Percentiles rank a stretch among this genome's conserved stretches.
Evolutionary conservation across 2,329 filamentous ascomycete species (phyloP).

Genomic region (Ophioceras dolichostomum): DNA sequence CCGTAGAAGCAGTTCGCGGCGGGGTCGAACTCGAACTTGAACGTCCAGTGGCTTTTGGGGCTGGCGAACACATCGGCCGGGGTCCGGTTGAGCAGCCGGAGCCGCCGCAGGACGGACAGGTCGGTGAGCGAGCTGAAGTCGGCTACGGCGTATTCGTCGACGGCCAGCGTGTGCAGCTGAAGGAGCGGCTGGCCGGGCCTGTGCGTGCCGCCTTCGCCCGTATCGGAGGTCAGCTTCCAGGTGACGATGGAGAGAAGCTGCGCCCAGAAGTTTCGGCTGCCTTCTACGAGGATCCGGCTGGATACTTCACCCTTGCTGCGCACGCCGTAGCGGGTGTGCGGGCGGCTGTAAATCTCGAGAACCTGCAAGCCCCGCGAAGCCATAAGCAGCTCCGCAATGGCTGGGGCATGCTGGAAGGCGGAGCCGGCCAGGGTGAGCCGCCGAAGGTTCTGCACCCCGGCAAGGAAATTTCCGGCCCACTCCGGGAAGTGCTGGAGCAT

Average conservation of each 20-base stretch:
- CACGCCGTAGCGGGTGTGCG: background rate
- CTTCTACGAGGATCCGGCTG: no score
- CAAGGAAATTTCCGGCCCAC: background rate
- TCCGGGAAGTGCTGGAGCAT: no score
- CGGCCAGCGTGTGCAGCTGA: background rate
- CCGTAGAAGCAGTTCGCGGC: background rate
- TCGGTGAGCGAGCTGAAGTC: background rate
- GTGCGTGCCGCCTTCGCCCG: background rate
- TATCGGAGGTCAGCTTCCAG: background rate
- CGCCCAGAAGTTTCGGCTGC: background rate
- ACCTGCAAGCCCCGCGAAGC: background rate
- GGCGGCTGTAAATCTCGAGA: background rate
- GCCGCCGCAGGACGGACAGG: background rate
- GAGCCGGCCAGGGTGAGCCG: background rate
- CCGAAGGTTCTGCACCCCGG: background rate
- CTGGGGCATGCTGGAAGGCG: background rate
- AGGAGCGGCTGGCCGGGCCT: background rate
- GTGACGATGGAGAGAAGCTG: background rate
- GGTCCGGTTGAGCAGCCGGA: background rate
- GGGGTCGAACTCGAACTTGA: background rate
- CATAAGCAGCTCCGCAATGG: background rate
- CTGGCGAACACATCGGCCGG: no score
- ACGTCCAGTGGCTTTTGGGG: background rate
- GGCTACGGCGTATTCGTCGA: background rate
- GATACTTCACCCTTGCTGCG: no score